Evolutionary conservation across 2,329 filamentous ascomycete genomes (phyloP), one percentile per base, ranked within the genome.

Genomic region (Penicillium sp.): DNA sequence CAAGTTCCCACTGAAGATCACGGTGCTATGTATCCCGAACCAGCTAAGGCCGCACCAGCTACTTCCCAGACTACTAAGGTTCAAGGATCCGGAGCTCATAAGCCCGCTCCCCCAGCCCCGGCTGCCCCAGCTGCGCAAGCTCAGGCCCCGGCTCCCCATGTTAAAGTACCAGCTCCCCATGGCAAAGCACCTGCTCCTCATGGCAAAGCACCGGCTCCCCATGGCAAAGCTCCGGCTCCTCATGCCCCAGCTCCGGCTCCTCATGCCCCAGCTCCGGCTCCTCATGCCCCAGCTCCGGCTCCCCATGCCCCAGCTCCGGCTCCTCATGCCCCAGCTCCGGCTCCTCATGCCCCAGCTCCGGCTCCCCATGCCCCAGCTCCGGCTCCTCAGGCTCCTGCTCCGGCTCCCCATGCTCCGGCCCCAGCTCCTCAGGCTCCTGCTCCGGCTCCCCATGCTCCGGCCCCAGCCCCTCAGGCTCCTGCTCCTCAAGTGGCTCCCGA

Each of bases 21-120:
- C n/a, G 63, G 64, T 19, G 64, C 64, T 19, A 55, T 63, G 56
- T 67, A 67, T 43, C 5, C n/a, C 10, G 51, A 24, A 22, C n/a
- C 29, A 35, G 43, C 37, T 33, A 49, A 47, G 31, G 29, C 29
- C 26, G 8, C 49, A 31, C 29, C 31, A 22, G 13, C 52, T n/a
- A 16, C 51, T n/a, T 21, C 55, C 1, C 41, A 52, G 5, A 22
- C 45, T 37, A n/a, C 54, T 24, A 50, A 53, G 41, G 50, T 33
- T 14, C 29, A 41, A 6, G 39, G 39, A 22, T 41, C 39, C 19
- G 39, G 19, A 21, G 39, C 39, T 22, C 10, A 41, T 1, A 11
- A 41, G 39, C 39, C 39, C 10, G 39, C 11, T 41, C 19, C 39
- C 8, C 39, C 9, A 41, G 39, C 5, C 11, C 19, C n/a, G 19